Evolutionary conservation across 441 rosid genomes (phyloP), one percentile per base, ranked within the genome.

Genomic region (Gossypium laxum): DNA sequence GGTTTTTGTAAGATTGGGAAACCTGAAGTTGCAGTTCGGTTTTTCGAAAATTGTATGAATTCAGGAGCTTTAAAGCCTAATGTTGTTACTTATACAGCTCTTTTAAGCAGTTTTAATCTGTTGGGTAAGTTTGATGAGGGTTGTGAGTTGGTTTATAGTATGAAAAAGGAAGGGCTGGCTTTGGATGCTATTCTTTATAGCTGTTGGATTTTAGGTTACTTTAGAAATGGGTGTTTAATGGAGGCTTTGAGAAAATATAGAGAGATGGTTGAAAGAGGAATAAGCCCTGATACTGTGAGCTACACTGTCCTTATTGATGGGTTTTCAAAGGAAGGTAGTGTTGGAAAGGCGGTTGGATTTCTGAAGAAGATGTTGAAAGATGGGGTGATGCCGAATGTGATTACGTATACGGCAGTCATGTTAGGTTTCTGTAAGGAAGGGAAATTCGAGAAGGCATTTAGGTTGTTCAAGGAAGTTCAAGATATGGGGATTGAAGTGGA

Each of bases 1-100:
- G 87, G 91, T 72, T 86, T 88, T 75, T 86, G 89, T 75, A 85
- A 21, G 77, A 82, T 84, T 59, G 93, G 88, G 76, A 85, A 83
- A 69, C 93, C 95, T 7, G 89, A 91, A 56, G 79, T 86, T 63
- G 97, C 82, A 12, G 18, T 89, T 14, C 82, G 76, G 34, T 84
- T 91, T 76, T 89, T 84, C 60, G 68, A 85, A 77, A 82, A 79
- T 68, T 86, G 84, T 28, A 30, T 81, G 1, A 64, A 19, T 45
- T 79, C 86, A 4, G 90, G 87, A 61, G 86, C 77, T 81, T 82
- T 89, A 62, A 77, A 64, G 78, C 87, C 95, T 12, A 88, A 85
- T 68, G 41, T 85, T 74, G 89, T 86, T 5, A 86, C 90, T 17
- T 89, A 85, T 60, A 89, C 91, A 28, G 80, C 89, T 14, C 67